Base-by-base conservation (phyloP, 352 stramenopile species). In the Phytopythium montanum region DNA sequence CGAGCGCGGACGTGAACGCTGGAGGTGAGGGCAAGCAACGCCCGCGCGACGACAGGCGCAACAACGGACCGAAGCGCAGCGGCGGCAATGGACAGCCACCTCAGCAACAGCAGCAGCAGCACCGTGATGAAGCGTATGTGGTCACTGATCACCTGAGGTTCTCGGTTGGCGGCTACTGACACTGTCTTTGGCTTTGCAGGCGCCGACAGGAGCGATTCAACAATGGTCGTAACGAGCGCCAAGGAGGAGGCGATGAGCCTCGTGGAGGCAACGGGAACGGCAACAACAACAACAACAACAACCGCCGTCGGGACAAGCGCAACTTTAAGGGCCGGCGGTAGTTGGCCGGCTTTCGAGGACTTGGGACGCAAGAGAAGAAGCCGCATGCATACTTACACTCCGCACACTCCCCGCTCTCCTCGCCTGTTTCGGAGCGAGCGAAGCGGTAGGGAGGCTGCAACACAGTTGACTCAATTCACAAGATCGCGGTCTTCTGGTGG, bases 121-220 rank as follows among this genome's bases (percentile, higher is more conserved):
- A 78, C 9, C 31, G 31, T 3, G 78, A 89, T 6, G 73, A 87
- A 66, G 73, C 75, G 82, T 92, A 67, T 62, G 73, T 64, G 38
- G 21, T 28, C 7, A 59, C 7, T 63, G 28, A 49, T 36, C 45
- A 16, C 31, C 44, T 41, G 34, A 53, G 14, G 4, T 46, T 21
- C 26, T 44, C 5, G 18, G 21, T 14, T 8, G 14, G 10, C 6
- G 19, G 10, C 19, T 19, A 41, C 34, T 19, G 16, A 41, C 14
- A 6, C 1, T 41, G 9, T 41, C 34, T 8, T 3, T 44, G 18
- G 6, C 21, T 26, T 3, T 19, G 19, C 50, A 56, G 50, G 7
- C 50, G 50, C 3, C 31, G 34, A 10, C 31, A 45, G 53, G 38
- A 50, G 39, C 38, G 53, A 26, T 49, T 36, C 45, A 64, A 56